These are phyloP conservation scores for Plasmodium billcollinsi DNA, from an alignment of 169 alveolate genomes.

Conservation along the genomic window DNA sequence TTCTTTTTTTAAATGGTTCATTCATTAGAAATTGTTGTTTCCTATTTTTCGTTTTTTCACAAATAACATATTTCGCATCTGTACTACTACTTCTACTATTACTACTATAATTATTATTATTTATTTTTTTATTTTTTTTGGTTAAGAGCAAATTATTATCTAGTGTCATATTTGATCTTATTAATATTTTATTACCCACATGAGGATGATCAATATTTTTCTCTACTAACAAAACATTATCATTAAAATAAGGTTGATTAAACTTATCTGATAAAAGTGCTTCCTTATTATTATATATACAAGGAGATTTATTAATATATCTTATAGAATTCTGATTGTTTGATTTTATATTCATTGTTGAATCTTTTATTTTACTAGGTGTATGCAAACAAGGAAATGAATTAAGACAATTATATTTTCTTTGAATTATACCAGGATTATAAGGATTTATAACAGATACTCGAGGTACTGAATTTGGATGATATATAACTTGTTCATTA, in stretches of 20 bases:
- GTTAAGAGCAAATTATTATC: too few relatives aligned
- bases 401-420: slow-evolving; percentile 39
- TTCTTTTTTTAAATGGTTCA: slow-evolving; percentile 57
- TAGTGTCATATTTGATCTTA: too few relatives aligned
- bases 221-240: too few relatives aligned
- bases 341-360: slow-evolving; percentile 6
- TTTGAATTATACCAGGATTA: not conserved
- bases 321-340: not conserved
- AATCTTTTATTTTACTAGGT: not conserved
- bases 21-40: not conserved
- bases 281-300: not conserved
- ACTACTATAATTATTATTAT: slow-evolving; percentile 12
- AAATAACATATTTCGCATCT: not conserved
- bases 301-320: not conserved
- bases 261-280: not conserved
- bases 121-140: too few relatives aligned
- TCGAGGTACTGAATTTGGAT: slow-evolving; percentile 6
- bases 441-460: not conserved
- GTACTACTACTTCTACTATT: slow-evolving; percentile 1
- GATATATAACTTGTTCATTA: slow-evolving; percentile 9
- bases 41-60: not conserved
- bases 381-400: slow-evolving; percentile 39
- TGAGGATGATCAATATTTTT: too few relatives aligned
- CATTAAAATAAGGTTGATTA: too few relatives aligned
- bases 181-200: too few relatives aligned